These are phyloP conservation scores for Leishmania amazonensis DNA, from an alignment of 208 protist species.

Conservation along the genomic window DNA sequence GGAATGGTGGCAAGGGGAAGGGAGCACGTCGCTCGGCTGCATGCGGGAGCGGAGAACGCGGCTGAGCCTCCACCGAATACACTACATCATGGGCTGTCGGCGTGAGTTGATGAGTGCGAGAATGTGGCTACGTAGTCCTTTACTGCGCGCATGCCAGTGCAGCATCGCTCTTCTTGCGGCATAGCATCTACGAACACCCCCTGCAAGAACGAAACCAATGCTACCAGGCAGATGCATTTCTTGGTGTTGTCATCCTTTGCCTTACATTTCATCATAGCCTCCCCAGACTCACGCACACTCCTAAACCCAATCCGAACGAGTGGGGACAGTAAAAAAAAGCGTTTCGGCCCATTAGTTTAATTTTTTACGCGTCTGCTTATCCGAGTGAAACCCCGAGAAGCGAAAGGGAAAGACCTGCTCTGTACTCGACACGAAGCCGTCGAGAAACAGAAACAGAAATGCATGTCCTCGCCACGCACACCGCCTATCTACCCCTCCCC, in stretches of 20 bases:
- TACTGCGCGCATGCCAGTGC: background rate
- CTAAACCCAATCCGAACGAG: background rate
- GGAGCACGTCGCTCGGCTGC: background rate
- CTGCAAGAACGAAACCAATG: too few species aligned
- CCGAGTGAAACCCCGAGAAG: constrained; percentile 11
- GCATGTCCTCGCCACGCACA: background rate
- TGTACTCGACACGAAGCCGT: background rate
- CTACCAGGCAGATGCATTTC: background rate
- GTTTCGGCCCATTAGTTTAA: background rate
- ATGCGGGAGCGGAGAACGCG: background rate
- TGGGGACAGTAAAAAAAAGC: background rate
- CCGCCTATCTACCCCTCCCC: background rate
- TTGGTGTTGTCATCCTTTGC: background rate
- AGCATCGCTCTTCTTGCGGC: background rate
- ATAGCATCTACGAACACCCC: too few species aligned
- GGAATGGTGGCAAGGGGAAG: background rate
- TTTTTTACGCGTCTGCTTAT: background rate
- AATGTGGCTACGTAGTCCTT: background rate
- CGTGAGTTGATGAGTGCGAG: background rate
- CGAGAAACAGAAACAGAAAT: background rate
- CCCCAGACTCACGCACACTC: background rate
- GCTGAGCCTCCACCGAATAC: background rate
- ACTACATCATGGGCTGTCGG: background rate
- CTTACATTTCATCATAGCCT: background rate
- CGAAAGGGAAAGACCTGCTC: background rate